Percentiles rank a stretch among this genome's conserved stretches.
Conservation (phyloP, 2,329 filamentous ascomycete species). For the Botrytis byssoidea region DNA sequence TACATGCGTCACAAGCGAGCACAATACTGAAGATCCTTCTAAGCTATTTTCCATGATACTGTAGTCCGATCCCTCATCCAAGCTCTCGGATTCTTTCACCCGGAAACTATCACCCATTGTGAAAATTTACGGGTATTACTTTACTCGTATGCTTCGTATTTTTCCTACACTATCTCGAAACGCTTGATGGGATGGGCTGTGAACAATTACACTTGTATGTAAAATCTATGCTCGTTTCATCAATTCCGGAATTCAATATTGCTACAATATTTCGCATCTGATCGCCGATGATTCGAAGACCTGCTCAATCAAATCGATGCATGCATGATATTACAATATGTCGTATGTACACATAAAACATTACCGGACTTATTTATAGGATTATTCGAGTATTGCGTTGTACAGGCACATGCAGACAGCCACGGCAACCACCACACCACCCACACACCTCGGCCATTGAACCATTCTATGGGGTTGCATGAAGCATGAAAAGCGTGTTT, state of each 20-base stretch:
- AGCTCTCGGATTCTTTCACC: slow-evolving; percentile 20
- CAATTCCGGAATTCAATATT: neutral
- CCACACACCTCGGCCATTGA: slow-evolving; percentile 16
- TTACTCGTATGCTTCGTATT: slow-evolving; percentile 13
- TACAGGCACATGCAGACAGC: slow-evolving; percentile 16
- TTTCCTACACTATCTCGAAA: neutral
- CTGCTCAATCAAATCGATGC: slow-evolving; percentile 13
- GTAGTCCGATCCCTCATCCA: slow-evolving; percentile 22
- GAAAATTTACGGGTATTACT: neutral
- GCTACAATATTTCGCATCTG: slow-evolving; percentile 13
- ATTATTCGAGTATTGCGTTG: neutral
- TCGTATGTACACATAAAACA: slow-evolving; percentile 12
- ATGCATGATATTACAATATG: slow-evolving; percentile 17
- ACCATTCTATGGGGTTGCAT: slow-evolving; percentile 18
- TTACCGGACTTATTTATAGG: slow-evolving; percentile 12
- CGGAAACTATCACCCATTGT: slow-evolving; percentile 5
- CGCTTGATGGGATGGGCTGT: neutral
- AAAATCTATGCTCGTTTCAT: neutral
- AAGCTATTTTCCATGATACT: slow-evolving; percentile 7
- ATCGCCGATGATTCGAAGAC: slow-evolving; percentile 19
- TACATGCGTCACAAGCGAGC: slow-evolving; percentile 17
- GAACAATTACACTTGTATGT: neutral
- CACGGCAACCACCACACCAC: slow-evolving; percentile 12
- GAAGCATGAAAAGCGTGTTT: slow-evolving; percentile 21
- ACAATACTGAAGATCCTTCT: slow-evolving; percentile 11